Evolutionary conservation across 2,329 filamentous ascomycete genomes (phyloP), one percentile per base, ranked within the genome.

Genomic region (Bipolaris victoriae): DNA sequence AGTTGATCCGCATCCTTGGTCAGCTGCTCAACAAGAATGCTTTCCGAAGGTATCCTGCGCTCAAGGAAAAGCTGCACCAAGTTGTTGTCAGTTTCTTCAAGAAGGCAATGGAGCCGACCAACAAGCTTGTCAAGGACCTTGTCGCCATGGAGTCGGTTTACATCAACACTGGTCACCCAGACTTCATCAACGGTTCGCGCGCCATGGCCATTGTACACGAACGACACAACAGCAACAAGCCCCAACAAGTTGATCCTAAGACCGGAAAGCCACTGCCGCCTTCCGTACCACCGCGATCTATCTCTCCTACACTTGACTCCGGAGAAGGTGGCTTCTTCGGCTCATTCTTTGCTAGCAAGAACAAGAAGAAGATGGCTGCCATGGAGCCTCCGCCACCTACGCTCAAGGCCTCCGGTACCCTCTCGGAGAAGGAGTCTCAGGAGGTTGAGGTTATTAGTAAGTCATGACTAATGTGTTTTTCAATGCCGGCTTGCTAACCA

Each of bases 331-430:
- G 94, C 36, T 99, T 99, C 85, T 99, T 99, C 70, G 95, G 95
- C 67, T 96, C 91, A 72, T 99, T 99, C 86, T 99, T 97, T 75
- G 92, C 95, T 10, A 93, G 91, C 74, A 99, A 98, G 86, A 99
- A 98, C 82, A 99, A 98, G 88, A 99, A 99, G 86, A 98, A 97
- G 89, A 96, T 96, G 81, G 95, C 95, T n/a, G 93, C 94, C 46
- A 99, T 99, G 95, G 95, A 99, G 77, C 84, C 95, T 13, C 95
- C 95, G 37, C 95, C 95, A 61, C 87, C 95, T 29, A 94, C 88
- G 40, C 86, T 99, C 56, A 99, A 97, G 82, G 95, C 95, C 33
- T 96, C 92, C 3, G 94, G 95, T 40, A 96, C 89, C 24, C 83
- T 99, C 37, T 96, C 91, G 5, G 95, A 99, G 80, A 92, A 95